These are phyloP conservation scores for Eucalyptus pauciflora DNA, from an alignment of 345 rosid genomes.

Conservation along the genomic window DNA sequence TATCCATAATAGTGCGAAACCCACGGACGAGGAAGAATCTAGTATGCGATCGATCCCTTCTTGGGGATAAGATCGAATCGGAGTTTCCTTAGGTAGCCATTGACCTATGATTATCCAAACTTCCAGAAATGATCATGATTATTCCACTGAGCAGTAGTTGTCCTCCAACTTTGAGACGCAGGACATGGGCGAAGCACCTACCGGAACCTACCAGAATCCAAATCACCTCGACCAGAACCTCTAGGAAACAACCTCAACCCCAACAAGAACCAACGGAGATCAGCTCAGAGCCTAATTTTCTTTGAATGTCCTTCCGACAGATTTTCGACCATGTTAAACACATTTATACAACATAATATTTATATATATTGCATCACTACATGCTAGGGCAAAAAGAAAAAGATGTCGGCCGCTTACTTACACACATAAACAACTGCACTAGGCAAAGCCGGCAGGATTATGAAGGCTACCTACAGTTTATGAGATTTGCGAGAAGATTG, in stretches of 20 bases:
- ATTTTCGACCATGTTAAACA: not conserved
- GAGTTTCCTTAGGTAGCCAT: not conserved
- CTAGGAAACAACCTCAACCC: not conserved
- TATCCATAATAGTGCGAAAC: not conserved
- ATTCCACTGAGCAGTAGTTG: not conserved
- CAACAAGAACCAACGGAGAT: not conserved
- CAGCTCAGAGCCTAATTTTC: not conserved
- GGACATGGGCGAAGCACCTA: not conserved
- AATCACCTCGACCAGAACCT: not conserved
- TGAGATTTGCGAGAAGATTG: not conserved
- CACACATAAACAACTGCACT: not conserved
- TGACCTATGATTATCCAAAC: not conserved
- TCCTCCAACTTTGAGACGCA: not conserved
- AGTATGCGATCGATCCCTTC: not conserved
- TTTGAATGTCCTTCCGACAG: not conserved
- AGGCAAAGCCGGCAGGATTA: not conserved
- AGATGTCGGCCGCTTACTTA: not conserved
- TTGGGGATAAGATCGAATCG: not conserved
- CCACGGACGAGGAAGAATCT: not conserved
- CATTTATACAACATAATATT: not conserved
- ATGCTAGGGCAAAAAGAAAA: not conserved
- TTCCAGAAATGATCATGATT: not conserved
- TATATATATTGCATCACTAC: not conserved
- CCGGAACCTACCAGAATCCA: not conserved
- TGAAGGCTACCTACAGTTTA: not conserved